A percentile compares a stretch with the other conserved stretches of the same genome.
phyloP scores from a whole-genome alignment of 257 asterid species.

The Henckelia pumila region DNA sequence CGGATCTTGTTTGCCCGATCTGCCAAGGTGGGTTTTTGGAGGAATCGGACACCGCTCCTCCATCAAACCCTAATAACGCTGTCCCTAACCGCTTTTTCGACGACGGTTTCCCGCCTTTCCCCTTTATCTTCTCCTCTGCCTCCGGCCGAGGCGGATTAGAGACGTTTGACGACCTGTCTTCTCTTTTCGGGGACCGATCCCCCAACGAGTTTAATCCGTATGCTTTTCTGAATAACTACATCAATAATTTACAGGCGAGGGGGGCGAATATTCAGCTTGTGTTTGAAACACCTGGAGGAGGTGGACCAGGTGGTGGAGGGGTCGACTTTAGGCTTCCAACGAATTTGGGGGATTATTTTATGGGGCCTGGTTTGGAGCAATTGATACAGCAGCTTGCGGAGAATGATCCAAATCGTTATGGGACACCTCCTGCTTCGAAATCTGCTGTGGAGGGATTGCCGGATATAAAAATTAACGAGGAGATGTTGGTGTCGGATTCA shows the following conservation, averaged over 20 bases:
- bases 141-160: conserved; percentile 28
- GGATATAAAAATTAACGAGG: conserved; percentile 27
- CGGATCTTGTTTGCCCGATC: conserved; percentile 59
- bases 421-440: conserved; percentile 41
- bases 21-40: conserved; percentile 58
- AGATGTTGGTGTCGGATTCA: conserved; percentile 32
- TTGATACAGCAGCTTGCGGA: conserved; percentile 38
- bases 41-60: conserved; percentile 45
- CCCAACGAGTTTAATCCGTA: conserved; percentile 54
- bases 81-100: conserved; percentile 26
- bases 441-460: conserved; percentile 33
- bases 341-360: conserved; percentile 34
- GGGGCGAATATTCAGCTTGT: conserved; percentile 62
- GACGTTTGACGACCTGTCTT: conserved; percentile 24
- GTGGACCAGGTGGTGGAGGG: conserved; percentile 27
- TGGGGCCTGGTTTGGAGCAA: conserved; percentile 36
- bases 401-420: conserved; percentile 35
- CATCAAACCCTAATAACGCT: conserved; percentile 25
- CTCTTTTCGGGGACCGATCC: conserved; percentile 32
- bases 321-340: conserved; percentile 32
- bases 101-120: conserved; percentile 22
- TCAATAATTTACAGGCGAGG: conserved; percentile 40
- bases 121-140: conserved; percentile 35
- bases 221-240: conserved; percentile 46
- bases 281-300: conserved; percentile 49